Evolutionary conservation across 1,284 basidiomycete species (phyloP), one percentile per base, ranked within the genome.

Genomic region (Ganoderma multipileum): DNA sequence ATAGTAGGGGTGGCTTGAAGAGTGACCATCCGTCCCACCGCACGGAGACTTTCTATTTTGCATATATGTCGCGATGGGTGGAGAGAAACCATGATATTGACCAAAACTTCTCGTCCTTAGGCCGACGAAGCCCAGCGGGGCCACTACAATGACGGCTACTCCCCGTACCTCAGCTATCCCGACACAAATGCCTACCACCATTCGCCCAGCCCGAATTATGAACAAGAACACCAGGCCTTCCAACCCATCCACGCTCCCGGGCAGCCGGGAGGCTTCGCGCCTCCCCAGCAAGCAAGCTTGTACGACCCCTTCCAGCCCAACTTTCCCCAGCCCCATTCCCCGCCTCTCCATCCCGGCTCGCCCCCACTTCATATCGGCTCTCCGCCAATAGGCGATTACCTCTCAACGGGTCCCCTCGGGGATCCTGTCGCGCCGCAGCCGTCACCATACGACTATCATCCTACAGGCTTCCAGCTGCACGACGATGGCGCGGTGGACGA

Each of bases 401-500:
- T 71, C 69, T 23, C 20, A 72, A 6, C 54, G 70, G 68, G 63
- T 63, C 74, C 66, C 6, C 62, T 72, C 11, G 73, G 61, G 38
- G 70, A 76, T 52, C 76, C 74, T 6, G 73, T 76, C 14, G 69
- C 74, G 41, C 74, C 76, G 1, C 76, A 76, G 30, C 75, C 73
- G 11, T 71, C 69, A 26, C 71, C 73, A 2, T 75, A 75, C 42
- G 5, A 12, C 23, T 62, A 59, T 7, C 64, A 63, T 2, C 52
- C 69, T 1, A 38, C 57, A 1, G 63, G 67, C 5, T 68, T 72
- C 65, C 79, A 83, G n/a, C 72, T 82, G 14, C 82, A 83, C 38
- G 82, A 83, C 28, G 85, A 86, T 18, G 77, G 76, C 0, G 82
- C 84, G 7, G 39, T 41, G 16, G 73, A 79, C 2, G 80, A 81